Base-by-base conservation (phyloP, 177 flowering plant genomes). In the Vitis hybrid region DNA sequence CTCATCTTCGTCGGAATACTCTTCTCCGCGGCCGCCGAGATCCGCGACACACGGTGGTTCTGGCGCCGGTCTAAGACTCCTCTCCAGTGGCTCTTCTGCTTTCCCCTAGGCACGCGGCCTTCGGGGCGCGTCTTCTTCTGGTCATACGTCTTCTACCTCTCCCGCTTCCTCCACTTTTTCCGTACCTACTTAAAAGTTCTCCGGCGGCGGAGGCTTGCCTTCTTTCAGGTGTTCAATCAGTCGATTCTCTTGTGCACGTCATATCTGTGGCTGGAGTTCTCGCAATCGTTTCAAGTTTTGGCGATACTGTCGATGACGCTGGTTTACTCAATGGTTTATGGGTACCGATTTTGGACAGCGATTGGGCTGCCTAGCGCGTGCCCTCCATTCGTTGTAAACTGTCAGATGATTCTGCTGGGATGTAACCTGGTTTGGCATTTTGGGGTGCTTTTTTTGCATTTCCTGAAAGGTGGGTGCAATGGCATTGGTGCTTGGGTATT, bases 121-220 rank as follows among this genome's bases (percentile, higher is more conserved):
- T 75, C 93, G 12, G 98, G 98, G 3, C 88, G 97, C 17, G 96
- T 92, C 52, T 92, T 94, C 86, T 94, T 94, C 88, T 92, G 97
- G 97, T 91, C 98, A 1, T 88, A 93, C 77, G 67, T 77, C 1
- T 93, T 85, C 79, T 91, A 91, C 81, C 87, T 93, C 70, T 85
- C 98, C 2, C 88, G 95, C 0, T 91, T 86, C 83, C 85, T 89
- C 63, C 91, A 84, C 78, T 69, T 87, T 20, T 11, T 80, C 64
- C 84, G 94, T 0, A 82, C 93, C 11, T 79, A 84, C 76, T 73
- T 84, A 79, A 73, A 80, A 1, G 71, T 92, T 73, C 80, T 92
- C 54, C 77, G 82, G 0, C 84, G 79, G 56, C 82, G 93, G 0
- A 70, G 50, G 9, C 77, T 89, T 9, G 62, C 86, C 3, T 68